Evolutionary conservation across 768 basidiomycete species (phyloP), one percentile per base, ranked within the genome.

Genomic region (Mycena belliarum): DNA sequence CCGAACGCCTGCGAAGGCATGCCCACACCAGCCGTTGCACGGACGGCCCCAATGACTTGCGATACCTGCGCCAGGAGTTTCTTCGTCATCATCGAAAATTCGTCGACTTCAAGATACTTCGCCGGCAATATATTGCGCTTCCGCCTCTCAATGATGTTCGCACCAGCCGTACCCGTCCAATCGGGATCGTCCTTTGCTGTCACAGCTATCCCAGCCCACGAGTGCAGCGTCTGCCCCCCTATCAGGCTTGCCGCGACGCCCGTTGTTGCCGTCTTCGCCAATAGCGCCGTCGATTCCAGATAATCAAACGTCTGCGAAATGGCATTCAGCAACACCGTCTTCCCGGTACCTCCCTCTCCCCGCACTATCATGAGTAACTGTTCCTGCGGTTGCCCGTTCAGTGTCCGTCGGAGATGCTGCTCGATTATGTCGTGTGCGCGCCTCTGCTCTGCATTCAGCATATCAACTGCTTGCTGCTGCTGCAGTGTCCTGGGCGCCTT

Each of bases 261-360:
- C 0, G 76, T 75, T 4, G 73, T 72, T 0, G 75, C 79, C 0
- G 72, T 65, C 53, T 77, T 81, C 0, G 72, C 58, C 0, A 81
- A 60, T 0, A 63, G 18, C 8, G 50, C 11, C 0, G 3, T 3
- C 11, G 50, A 48, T 0, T 60, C 55, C 9, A 40, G 46, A 4
- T n/a, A 20, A 0, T 28, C 46, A 43, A 82, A 81, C 1, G 68
- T 61, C 3, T 75, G 58, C 0, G 75, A 73, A 0, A 81, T 68
- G 0, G 71, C 70, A 26, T 75, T 61, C 14, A 81, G 79, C 0
- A 79, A 47, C 4, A 63, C 67, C 0, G 78, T 76, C 56, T 82
- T 82, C 0, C 81, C 79, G 0, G 74, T 76, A 0, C 80, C 79
- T 0, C 79, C 79, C 52, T 75, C 69, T 1, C 80, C 80, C 0